Conservation (phyloP, 345 rosid genomes). For the Eucalyptus microcorys region DNA sequence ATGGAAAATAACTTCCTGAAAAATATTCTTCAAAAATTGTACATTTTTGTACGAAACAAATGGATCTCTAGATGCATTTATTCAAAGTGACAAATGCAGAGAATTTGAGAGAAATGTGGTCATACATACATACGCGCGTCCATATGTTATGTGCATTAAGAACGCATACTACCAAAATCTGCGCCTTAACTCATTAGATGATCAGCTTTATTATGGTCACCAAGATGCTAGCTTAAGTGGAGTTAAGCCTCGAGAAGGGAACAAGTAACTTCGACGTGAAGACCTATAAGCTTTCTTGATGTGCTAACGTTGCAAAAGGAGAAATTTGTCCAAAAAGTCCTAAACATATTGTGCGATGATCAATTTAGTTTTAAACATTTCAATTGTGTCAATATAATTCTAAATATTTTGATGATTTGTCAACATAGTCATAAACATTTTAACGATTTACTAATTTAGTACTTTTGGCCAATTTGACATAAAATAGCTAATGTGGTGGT, state of each 20-base stretch:
- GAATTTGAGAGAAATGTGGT: no score
- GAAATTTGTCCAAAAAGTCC: no score
- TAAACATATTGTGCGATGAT: no score
- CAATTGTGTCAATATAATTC: no score
- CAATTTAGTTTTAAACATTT: neutral
- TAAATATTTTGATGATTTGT: no score
- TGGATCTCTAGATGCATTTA: no score
- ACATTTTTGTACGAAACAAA: no score
- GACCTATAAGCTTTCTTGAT: neutral
- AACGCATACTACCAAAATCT: neutral
- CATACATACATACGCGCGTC: no score
- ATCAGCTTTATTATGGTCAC: neutral
- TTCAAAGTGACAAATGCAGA: no score
- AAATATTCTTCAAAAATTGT: no score
- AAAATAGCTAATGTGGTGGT: no score
- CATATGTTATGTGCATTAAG: neutral
- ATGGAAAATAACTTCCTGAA: no score
- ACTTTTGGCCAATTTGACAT: fast-evolving
- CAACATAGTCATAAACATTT: neutral
- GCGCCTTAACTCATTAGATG: neutral
- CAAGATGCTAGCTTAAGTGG: neutral
- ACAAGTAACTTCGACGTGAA: neutral
- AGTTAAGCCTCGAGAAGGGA: neutral
- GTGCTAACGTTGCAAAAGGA: neutral
- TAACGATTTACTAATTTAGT: neutral